Base-by-base conservation (phyloP, 2,329 filamentous ascomycete genomes). In the Aspergillus hortae region DNA sequence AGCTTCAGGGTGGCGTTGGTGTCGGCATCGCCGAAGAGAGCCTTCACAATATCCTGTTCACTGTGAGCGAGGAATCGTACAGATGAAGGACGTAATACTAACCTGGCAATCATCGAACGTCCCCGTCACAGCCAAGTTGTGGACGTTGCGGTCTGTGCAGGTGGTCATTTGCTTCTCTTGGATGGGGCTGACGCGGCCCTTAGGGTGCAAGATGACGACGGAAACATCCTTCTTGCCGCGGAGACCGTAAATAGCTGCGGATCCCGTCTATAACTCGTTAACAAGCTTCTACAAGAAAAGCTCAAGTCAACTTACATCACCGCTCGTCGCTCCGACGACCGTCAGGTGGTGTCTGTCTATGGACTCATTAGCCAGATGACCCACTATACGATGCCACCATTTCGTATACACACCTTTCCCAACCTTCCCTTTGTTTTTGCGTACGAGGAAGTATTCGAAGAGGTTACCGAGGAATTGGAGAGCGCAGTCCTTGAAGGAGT, bases 101-200 rank as follows among this genome's bases (percentile, higher is more conserved):
- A 51, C 49, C 15, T 96, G 92, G 74, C 94, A 97, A 69, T 97
- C 91, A 67, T 97, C 92, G 68, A 97, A 97, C 0, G 90, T 95
- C 52, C 92, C 94, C 46, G 88, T 85, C 11, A 97, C 88, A 48
- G 89, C 85, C 44, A 97, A 77, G 72, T 95, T 96, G 79, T 96
- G 90, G 32, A 97, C 92, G 67, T 97, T 97, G 53, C 82, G 76
- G 69, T 97, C 94, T 38, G 90, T 77, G 25, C 94, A 89, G 0
- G 92, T 96, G 0, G 92, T 96, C 94, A 97, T 97, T 76, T 97
- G 94, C 4, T 89, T 88, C 73, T 97, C 90, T 72, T 97, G 94
- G 52, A 97, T 88, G 12, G 91, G 89, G 68, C 87, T 91, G 56
- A 97, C 88, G 60, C 90, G 88, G 56, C 91, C 92, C 72, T 94